Evolutionary conservation across 495 filamentous ascomycete species (phyloP), one percentile per base, ranked within the genome.

Genomic region (Annulohypoxylon nitens): DNA sequence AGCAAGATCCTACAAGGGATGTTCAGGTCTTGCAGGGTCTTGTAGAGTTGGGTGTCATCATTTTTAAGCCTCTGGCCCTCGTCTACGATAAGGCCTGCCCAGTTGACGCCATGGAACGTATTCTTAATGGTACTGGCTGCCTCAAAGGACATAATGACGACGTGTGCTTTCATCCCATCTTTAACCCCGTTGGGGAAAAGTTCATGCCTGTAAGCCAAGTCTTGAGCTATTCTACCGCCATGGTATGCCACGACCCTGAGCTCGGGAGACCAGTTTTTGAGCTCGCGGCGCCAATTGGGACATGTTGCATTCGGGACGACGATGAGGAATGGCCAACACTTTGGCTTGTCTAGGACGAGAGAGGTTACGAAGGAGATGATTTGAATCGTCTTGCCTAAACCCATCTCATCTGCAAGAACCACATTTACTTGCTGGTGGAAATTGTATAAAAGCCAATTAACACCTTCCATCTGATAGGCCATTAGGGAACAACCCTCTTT

Each of bases 381-480:
- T 78, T 99, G 97, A 54, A 99, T 92, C 0, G 97, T 99, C 84
- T 99, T 99, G 26, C 97, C 97, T 9, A 99, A 89, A 4, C 97
- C 97, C 97, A 99, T 99, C 78, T 99, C 97, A 74, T 99, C 97
- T 2, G 97, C 97, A 2, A 99, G 88, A 75, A 99, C 96, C n/a
- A 92, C 91, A 74, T 97, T 98, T 69, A 92, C 87, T 69, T 90
- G 84, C 54, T 88, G 83, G 68, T 92, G 89, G 84, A 93, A 97
- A 77, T 93, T 95, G 78, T 93, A 97, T 66, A 97, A 91, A n/a
- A 98, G 88, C 94, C 96, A 99, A 77, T 98, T 98, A 65, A 98
- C 79, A 14, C 97, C 97, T 18, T 98, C 93, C 45, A 95, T 82
- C 77, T 99, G 97, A 77, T 99, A 99, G 10, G 87, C 84, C 95